Base-by-base conservation (phyloP, 495 filamentous ascomycete species). In the Tirmania nivea region DNA sequence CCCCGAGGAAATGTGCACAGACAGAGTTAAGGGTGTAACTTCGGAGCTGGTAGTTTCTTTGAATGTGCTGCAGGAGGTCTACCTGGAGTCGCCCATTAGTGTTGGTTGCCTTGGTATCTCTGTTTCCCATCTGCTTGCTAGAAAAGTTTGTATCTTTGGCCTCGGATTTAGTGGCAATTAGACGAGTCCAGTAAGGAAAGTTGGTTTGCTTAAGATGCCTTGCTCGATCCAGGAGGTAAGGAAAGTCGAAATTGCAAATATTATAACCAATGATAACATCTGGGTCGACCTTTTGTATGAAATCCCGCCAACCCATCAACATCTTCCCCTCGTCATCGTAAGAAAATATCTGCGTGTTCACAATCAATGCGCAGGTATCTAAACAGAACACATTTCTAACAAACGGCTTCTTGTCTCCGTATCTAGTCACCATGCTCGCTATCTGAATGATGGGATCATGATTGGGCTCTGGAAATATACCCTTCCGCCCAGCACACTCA, bases 221-320 rank as follows among this genome's bases (percentile, higher is more conserved):
- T 17, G 90, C 90, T 17, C 90, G 79, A 25, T 94, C 83, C 17
- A 99, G 74, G 4, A 99, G 76, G 63, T 99, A 99, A 3, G 90
- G 88, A 59, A 99, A 94, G 69, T 99, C 90, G 69, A 99, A 99
- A 68, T 99, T 99, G 60, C 83, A 72, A 69, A 94, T 95, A 65
- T 99, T 99, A 76, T 99, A 99, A 48, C 90, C 90, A 56, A 90
- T 99, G 61, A 99, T 96, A 31, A 99, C 79, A 67, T 99, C 90
- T 0, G 90, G 89, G 60, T 99, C 90, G 2, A 90, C 90, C 63
- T 84, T 79, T 49, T 88, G 74, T 5, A 99, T 67, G 59, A 99
- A 99, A 50, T 93, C 74, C 57, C 78, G 77, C 90, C 90, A 99
- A 19, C 74, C 75, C 68, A 78, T 74, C 16, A 99, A 75, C 89